Evolutionary conservation across 805 yeast species (phyloP).

Genomic region (Yamadazyma takamatsuzukensis): DNA sequence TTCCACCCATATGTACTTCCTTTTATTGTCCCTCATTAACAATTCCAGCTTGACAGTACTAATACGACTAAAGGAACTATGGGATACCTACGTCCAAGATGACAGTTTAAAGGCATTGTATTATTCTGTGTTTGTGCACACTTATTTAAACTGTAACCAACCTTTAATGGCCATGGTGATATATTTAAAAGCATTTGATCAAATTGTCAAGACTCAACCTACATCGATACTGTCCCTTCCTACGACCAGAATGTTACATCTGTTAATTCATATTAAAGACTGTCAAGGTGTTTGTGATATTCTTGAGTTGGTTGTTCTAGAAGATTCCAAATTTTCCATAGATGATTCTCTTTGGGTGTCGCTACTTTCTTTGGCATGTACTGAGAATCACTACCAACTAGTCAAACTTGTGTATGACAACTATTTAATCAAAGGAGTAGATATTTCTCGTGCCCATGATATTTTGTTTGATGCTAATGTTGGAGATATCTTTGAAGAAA

Average conservation of each 20-base stretch:
- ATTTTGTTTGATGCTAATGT: conserved; percentile 16
- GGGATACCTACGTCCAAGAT: too few relatives aligned
- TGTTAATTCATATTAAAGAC: conserved; percentile 17
- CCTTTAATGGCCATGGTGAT: conserved; percentile 16
- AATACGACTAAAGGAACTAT: too few relatives aligned
- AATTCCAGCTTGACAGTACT: too few relatives aligned
- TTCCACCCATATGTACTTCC: too few relatives aligned
- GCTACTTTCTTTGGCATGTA: conserved; percentile 21
- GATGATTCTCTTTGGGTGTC: conserved; percentile 17
- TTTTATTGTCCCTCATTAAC: too few relatives aligned
- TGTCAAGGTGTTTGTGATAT: conserved; percentile 17
- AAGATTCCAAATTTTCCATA: conserved; percentile 1
- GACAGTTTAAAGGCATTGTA: too few relatives aligned
- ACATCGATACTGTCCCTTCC: conserved; percentile 18
- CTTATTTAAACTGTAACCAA: conserved; percentile 22
- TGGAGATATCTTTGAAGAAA: conserved; percentile 4
- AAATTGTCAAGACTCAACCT: conserved; percentile 1
- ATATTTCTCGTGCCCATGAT: conserved; percentile 21
- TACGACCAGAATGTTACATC: conserved; percentile 12
- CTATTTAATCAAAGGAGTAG: conserved; percentile 26
- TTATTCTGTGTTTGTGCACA: conserved; percentile 19
- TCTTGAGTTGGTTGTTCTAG: conserved; percentile 10
- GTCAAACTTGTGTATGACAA: conserved; percentile 25
- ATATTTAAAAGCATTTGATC: conserved; percentile 2
- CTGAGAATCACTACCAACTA: conserved; percentile 22